These are phyloP conservation scores for Euphorbia celastroides DNA, from an alignment of 441 rosid species.

Conservation along the genomic window DNA sequence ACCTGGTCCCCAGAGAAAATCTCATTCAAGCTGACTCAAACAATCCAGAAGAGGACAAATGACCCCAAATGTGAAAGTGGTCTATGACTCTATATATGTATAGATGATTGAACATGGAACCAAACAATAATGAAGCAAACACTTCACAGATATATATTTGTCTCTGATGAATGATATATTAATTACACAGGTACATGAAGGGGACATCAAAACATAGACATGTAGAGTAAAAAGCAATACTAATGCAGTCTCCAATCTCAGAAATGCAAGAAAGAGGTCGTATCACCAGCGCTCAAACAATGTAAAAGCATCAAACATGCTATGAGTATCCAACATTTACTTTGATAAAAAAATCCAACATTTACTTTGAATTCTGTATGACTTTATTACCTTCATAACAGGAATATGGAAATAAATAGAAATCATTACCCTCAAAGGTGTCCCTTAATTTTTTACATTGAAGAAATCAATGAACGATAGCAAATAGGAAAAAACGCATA, in stretches of 20 bases:
- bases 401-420: background rate
- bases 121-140: background rate
- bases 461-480: conserved; percentile 3
- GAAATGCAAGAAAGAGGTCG: background rate
- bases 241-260: background rate
- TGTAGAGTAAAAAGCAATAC: background rate
- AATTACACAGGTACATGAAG: background rate
- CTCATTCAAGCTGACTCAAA: background rate
- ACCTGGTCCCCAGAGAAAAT: background rate
- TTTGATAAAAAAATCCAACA: conserved; percentile 10
- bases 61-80: background rate
- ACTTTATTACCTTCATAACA: background rate
- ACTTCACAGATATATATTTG: background rate
- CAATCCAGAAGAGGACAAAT: background rate
- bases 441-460: background rate
- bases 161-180: background rate
- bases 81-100: background rate
- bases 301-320: background rate
- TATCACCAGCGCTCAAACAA: background rate
- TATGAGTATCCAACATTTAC: conserved; percentile 1
- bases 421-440: background rate
- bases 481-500: conserved; percentile 4
- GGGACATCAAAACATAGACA: background rate
- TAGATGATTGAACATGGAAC: background rate
- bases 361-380: background rate